A percentile compares a stretch with the other conserved stretches of the same genome.
These are phyloP conservation scores for Pseudocercospora cruenta DNA, from an alignment of 2,329 filamentous ascomycete genomes.

Conservation along the genomic window DNA sequence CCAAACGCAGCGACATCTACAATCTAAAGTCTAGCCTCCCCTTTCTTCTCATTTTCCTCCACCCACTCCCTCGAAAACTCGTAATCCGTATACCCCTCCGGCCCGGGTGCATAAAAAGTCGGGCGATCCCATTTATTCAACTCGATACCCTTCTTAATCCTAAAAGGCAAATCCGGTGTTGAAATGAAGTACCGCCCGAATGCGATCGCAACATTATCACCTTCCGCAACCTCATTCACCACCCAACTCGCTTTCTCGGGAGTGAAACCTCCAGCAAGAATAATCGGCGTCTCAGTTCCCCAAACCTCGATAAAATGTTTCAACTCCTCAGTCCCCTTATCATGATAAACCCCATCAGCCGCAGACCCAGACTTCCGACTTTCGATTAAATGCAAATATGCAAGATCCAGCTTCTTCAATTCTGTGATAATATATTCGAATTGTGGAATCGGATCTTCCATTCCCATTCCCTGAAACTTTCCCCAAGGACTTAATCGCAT, in stretches of 20 bases:
- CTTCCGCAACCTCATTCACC: conserved; percentile 47
- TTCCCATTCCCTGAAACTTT: conserved; percentile 58
- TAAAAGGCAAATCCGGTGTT: conserved; percentile 54
- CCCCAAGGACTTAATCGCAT: conserved; percentile 65
- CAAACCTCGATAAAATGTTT: conserved; percentile 30
- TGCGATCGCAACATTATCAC: conserved; percentile 50
- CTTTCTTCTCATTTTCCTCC: conserved; percentile 9
- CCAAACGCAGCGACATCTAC: not conserved
- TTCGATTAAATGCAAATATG: conserved; percentile 54
- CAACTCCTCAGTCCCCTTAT: conserved; percentile 37
- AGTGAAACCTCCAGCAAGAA: conserved; percentile 49
- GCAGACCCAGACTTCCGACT: conserved; percentile 35
- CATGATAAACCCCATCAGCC: conserved; percentile 39
- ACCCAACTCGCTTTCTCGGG: conserved; percentile 42
- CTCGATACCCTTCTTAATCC: conserved; percentile 48
- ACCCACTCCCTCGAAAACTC: conserved; percentile 43
- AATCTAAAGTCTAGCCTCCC: conserved; percentile 14
- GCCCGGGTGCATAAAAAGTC: conserved; percentile 49
- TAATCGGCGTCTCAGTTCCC: conserved; percentile 36
- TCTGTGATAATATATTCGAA: conserved; percentile 62
- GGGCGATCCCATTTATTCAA: conserved; percentile 51
- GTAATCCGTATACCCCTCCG: conserved; percentile 49
- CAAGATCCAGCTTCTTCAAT: conserved; percentile 57
- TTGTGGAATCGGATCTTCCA: conserved; percentile 65
- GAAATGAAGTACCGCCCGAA: conserved; percentile 56